phyloP scores from a whole-genome alignment of 2,329 filamentous ascomycete species.

The Lasiodiplodia hormozganensis region DNA sequence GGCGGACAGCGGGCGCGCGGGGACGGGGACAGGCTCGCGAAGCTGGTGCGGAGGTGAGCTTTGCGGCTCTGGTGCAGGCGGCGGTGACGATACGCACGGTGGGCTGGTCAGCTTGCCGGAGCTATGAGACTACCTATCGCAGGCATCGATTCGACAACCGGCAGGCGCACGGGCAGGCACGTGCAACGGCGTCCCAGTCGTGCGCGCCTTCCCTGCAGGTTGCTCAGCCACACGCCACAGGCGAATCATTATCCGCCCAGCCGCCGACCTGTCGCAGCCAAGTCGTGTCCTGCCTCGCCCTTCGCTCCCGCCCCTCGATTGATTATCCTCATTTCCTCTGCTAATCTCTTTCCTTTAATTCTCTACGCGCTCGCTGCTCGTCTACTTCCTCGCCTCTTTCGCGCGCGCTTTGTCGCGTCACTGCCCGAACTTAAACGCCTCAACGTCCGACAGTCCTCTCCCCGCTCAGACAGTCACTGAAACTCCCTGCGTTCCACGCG shows the following conservation, averaged over 20 bases:
- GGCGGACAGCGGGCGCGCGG: neutral
- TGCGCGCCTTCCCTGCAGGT: constrained; percentile 8
- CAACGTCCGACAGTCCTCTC: constrained; percentile 5
- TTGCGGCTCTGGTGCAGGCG: neutral
- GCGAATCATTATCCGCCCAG: neutral
- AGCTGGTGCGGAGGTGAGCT: neutral
- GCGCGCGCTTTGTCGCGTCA: neutral
- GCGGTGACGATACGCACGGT: constrained; percentile 5
- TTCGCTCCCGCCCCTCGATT: neutral
- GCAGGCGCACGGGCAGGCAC: constrained; percentile 1
- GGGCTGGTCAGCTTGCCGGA: constrained; percentile 6
- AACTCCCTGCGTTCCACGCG: constrained; percentile 12
- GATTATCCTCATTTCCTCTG: constrained; percentile 3
- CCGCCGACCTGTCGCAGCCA: constrained; percentile 3
- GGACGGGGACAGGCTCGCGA: neutral
- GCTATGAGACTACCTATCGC: constrained; percentile 10
- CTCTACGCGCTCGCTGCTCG: neutral
- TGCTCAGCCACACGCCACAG: constrained; percentile 2
- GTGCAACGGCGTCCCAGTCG: constrained; percentile 7
- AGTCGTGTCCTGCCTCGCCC: neutral
- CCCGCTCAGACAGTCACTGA: constrained; percentile 7
- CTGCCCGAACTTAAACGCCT: constrained; percentile 1
- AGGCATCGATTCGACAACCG: constrained; percentile 14
- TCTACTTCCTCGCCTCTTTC: neutral
- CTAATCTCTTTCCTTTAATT: neutral